Conservation (phyloP, 345 rosid genomes). For the Cochlearia excelsa region DNA sequence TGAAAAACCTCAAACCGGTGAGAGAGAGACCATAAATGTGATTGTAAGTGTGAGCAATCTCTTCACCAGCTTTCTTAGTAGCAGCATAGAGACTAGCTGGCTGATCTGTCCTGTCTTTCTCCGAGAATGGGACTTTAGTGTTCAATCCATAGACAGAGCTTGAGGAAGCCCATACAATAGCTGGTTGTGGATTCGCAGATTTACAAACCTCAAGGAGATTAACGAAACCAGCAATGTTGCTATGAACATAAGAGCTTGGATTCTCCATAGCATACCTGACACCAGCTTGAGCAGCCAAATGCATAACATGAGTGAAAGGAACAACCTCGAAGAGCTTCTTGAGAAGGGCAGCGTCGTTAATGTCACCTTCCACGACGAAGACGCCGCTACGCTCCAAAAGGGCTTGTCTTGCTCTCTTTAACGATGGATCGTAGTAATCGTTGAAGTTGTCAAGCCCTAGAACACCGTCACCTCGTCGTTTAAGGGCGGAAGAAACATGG, state of each 20-base stretch:
- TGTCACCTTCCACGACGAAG: constrained; percentile 47
- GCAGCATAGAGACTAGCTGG: constrained; percentile 57
- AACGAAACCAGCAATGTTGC: constrained; percentile 53
- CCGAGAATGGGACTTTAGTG: constrained; percentile 51
- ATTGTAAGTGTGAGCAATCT: constrained; percentile 53
- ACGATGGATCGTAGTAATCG: constrained; percentile 45
- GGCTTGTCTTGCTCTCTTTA: constrained; percentile 44
- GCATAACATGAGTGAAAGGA: constrained; percentile 56
- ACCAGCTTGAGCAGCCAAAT: constrained; percentile 54
- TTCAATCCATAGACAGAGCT: constrained; percentile 58
- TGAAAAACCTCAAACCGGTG: constrained; percentile 48
- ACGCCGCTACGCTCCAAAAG: constrained; percentile 43
- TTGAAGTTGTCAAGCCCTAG: constrained; percentile 31
- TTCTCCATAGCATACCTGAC: constrained; percentile 54
- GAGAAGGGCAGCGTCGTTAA: constrained; percentile 40
- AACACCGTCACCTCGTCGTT: constrained; percentile 52
- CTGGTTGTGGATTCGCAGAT: constrained; percentile 48
- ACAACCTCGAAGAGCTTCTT: constrained; percentile 45
- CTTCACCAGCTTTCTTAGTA: constrained; percentile 57
- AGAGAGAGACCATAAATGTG: constrained; percentile 53
- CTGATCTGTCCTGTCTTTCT: constrained; percentile 46
- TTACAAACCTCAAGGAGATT: constrained; percentile 47
- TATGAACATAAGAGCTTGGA: constrained; percentile 47
- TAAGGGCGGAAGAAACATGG: constrained; percentile 46
- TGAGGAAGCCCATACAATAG: constrained; percentile 57